Percentiles rank a stretch among this genome's conserved stretches.
Evolutionary conservation across 148 eudicot genomes (phyloP).

Genomic region (Rhododendron vialii): DNA sequence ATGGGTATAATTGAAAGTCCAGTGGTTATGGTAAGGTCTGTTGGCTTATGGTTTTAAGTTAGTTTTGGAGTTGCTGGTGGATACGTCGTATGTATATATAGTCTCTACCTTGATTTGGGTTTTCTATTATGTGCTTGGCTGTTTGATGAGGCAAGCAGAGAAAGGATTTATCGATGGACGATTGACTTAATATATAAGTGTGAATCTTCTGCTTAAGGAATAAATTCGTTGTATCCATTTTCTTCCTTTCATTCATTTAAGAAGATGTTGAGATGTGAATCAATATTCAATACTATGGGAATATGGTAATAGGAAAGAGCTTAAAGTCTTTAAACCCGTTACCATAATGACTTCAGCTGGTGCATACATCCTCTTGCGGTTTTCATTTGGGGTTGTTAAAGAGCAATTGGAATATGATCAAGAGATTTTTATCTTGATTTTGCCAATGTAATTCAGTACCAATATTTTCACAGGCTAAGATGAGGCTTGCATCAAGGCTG

Average conservation of each 20-base stretch:
- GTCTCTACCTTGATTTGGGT: neutral
- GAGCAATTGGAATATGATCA: neutral
- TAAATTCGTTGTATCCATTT: neutral
- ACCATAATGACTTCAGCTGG: neutral
- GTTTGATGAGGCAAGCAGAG: neutral
- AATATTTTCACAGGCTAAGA: neutral
- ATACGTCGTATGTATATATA: neutral
- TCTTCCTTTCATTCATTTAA: neutral
- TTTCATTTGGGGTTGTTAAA: neutral
- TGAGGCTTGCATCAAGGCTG: neutral
- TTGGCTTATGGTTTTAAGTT: neutral
- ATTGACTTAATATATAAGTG: neutral
- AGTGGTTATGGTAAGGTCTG: neutral
- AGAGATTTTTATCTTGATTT: neutral
- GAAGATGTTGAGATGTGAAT: neutral
- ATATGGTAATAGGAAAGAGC: neutral
- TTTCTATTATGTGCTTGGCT: neutral
- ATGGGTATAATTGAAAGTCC: conserved; percentile 14
- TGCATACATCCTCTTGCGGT: neutral
- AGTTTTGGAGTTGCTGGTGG: neutral
- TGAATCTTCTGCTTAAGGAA: neutral
- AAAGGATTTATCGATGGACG: neutral
- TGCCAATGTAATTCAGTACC: neutral
- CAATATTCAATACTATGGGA: neutral
- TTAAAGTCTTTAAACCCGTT: neutral